Evolutionary conservation across 371 early-diverging fungal species (phyloP).

Genomic region (Paraphysoderma sedebokerense): DNA sequence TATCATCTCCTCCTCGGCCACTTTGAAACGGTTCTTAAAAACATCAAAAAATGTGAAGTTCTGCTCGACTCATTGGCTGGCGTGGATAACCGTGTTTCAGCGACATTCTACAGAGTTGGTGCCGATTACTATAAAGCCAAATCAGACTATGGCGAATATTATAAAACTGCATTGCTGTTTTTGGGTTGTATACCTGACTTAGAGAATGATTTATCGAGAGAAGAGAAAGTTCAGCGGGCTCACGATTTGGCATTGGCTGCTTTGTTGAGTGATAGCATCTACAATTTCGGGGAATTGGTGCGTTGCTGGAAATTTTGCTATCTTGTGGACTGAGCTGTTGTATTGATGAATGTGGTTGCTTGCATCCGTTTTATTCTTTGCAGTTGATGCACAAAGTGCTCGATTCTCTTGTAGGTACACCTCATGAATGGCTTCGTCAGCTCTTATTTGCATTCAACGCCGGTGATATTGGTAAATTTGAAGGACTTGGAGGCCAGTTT

Average conservation of each 20-base stretch:
- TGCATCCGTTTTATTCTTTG: background rate
- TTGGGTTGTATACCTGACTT: conserved; percentile 60
- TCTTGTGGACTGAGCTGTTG: background rate
- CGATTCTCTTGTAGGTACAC: conserved; percentile 55
- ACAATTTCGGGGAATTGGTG: conserved; percentile 97
- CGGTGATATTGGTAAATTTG: conserved; percentile 86
- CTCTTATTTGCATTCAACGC: conserved; percentile 81
- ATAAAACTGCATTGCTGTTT: conserved; percentile 82
- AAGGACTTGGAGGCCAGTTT: conserved; percentile 55
- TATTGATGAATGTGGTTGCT: background rate
- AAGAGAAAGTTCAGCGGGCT: conserved; percentile 70
- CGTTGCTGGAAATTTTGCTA: conserved; percentile 2
- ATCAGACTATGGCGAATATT: conserved; percentile 79
- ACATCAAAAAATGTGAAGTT: conserved; percentile 70
- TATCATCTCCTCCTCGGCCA: conserved; percentile 55
- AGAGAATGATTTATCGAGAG: conserved; percentile 47
- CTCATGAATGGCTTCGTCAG: conserved; percentile 69
- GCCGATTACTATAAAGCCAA: conserved; percentile 67
- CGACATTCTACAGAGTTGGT: conserved; percentile 82
- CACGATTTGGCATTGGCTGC: conserved; percentile 83
- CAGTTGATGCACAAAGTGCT: conserved; percentile 89
- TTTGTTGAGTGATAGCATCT: conserved; percentile 81
- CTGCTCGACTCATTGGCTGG: conserved; percentile 58
- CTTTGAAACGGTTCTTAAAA: conserved; percentile 56
- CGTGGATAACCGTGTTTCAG: conserved; percentile 77